phyloP scores from a whole-genome alignment of 257 asterid species.

The Parsonsia alboflavescens region DNA sequence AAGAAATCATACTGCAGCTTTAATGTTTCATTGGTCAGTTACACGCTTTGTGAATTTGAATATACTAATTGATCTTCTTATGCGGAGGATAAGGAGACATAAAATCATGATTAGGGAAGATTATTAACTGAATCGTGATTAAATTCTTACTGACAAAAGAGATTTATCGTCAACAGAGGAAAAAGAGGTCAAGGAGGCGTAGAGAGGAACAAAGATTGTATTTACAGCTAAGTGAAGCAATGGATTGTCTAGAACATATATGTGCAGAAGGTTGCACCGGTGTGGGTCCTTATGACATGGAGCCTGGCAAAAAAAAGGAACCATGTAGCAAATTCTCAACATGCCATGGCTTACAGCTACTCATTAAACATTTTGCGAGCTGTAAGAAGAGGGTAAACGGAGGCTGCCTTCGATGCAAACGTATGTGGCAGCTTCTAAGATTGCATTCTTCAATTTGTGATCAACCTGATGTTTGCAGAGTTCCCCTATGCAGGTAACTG shows the following conservation, averaged over 20 bases:
- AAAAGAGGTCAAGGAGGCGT: slow-evolving; percentile 52
- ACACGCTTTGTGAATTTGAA: not conserved
- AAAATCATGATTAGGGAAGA: not conserved
- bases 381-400: slow-evolving; percentile 75
- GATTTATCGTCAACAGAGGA: slow-evolving; percentile 42
- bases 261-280: slow-evolving; percentile 82
- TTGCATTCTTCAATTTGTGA: slow-evolving; percentile 81
- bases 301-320: slow-evolving; percentile 39
- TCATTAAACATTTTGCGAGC: slow-evolving; percentile 67
- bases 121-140: slow-evolving; percentile 8
- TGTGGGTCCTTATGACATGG: slow-evolving; percentile 70
- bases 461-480: slow-evolving; percentile 66
- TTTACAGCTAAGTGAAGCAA: slow-evolving; percentile 78
- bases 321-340: slow-evolving; percentile 79
- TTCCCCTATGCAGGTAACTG: slow-evolving; percentile 82
- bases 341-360: slow-evolving; percentile 78
- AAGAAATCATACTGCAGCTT: no score
- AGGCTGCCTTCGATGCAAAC: slow-evolving; percentile 61
- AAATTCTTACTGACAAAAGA: not conserved
- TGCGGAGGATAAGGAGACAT: not conserved
- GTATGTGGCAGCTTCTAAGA: slow-evolving; percentile 91
- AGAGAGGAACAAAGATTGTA: slow-evolving; percentile 54
- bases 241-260: slow-evolving; percentile 84
- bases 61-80: not conserved
- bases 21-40: not conserved